A percentile compares a stretch with the other conserved stretches of the same genome.
Conservation (phyloP, 177 flowering plant genomes). For the Vitis hybrid region DNA sequence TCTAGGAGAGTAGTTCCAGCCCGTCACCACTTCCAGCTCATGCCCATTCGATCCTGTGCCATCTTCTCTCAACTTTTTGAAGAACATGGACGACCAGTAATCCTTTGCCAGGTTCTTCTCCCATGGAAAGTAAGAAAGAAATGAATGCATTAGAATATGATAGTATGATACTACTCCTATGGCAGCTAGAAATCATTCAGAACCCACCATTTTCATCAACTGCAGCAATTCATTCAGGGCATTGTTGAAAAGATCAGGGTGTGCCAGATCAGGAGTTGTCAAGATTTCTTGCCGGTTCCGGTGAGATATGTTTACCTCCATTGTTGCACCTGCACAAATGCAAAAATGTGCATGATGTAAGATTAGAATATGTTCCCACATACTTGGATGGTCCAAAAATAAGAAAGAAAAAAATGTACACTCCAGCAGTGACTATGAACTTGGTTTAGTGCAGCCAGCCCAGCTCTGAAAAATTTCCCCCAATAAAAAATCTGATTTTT, state of each 20-base stretch:
- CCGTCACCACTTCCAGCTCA: constrained; percentile 41
- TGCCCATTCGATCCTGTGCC: constrained; percentile 24
- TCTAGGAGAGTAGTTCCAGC: constrained; percentile 64
- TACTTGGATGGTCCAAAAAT: not conserved
- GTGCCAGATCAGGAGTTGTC: constrained; percentile 58
- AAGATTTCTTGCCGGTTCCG: constrained; percentile 65
- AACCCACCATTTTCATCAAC: constrained; percentile 69
- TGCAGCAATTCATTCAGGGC: constrained; percentile 68
- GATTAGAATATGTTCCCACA: not conserved
- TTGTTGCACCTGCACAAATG: constrained; percentile 50
- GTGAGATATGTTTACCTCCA: constrained; percentile 89
- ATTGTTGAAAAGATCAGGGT: constrained; percentile 57
- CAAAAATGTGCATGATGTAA: not conserved
- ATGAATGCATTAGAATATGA: not conserved
- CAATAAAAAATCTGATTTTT: too few species aligned
- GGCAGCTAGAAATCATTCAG: not conserved
- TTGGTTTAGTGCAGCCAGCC: not conserved
- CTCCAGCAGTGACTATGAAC: not conserved
- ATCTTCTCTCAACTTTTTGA: constrained; percentile 70
- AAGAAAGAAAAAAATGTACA: not conserved
- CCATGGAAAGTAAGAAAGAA: constrained; percentile 10
- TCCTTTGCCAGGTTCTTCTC: constrained; percentile 70
- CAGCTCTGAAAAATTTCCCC: not conserved
- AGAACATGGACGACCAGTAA: constrained; percentile 83
- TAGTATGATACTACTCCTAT: not conserved